A percentile compares a stretch with the other conserved stretches of the same genome.
Conservation (phyloP, 495 filamentous ascomycete genomes). For the Neurospora africana region DNA sequence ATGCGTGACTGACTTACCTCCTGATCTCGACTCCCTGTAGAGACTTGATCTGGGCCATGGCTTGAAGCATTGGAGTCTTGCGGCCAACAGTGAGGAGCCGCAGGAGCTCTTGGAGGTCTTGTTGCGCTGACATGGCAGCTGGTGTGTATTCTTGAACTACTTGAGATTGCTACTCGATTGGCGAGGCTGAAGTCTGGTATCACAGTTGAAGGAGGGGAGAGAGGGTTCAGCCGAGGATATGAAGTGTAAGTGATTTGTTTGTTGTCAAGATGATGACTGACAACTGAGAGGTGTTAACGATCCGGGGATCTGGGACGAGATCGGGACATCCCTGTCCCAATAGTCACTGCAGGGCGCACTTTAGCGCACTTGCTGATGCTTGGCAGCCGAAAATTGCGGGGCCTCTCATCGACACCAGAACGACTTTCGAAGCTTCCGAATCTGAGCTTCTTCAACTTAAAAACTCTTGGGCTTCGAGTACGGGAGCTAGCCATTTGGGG, state of each 20-base stretch:
- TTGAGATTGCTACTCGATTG: not conserved
- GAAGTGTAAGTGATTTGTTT: not conserved
- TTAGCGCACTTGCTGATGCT: not conserved
- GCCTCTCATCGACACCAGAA: not conserved
- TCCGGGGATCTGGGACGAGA: not conserved
- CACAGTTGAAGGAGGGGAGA: not conserved
- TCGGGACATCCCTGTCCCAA: constrained; percentile 1
- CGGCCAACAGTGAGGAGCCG: constrained; percentile 65
- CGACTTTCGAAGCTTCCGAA: not conserved
- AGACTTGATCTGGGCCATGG: constrained; percentile 57
- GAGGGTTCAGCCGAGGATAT: not conserved
- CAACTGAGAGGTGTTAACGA: not conserved
- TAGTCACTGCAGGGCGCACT: not conserved
- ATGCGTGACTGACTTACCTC: constrained; percentile 34
- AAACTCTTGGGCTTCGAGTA: not conserved
- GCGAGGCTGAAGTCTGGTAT: not conserved
- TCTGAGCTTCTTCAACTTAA: not conserved
- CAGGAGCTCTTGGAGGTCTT: constrained; percentile 60
- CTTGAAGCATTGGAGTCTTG: constrained; percentile 58
- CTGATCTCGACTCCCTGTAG: constrained; percentile 53
- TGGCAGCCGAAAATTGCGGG: not conserved
- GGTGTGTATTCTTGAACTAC: not conserved
- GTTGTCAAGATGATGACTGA: not conserved
- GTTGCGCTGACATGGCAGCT: constrained; percentile 37
- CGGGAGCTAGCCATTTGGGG: not conserved